Base-by-base conservation (phyloP, 108 stramenopile genomes). In the Bacterosira constricta region DNA sequence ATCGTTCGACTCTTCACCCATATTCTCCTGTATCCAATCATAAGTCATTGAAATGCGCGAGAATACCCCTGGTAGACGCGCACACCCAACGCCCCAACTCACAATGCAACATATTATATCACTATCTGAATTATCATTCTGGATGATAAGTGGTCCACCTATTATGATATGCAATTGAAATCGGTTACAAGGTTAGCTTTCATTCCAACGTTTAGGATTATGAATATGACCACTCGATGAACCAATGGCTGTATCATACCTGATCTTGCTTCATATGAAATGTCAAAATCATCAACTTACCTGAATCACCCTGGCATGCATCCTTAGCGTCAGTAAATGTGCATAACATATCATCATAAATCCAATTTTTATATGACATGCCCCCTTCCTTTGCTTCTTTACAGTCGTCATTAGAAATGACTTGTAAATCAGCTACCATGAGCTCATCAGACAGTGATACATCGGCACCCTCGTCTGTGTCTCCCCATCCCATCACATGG, bases 21-120 rank as follows among this genome's bases (percentile, higher is more conserved):
- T 17, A 20, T n/a, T 38, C 20, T 56, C 13, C 34, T 18, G 0
- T 38, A 56, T 56, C 55, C 55, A 56, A 56, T 36, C 55, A 35
- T 56, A 56, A 10, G n/a, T 56, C 27, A 5, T 56, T 3, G 55
- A 56, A 20, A 56, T 32, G n/a, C 55, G 55, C 17, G 55, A 56
- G 55, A 56, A 56, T 3, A 56, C 55, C 12, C 55, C 55, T 20
- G 55, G 55, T 18, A 56, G n/a, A 18, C 20, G 37, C 20, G 35
- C 63, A 30, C 68, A 74, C 17, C 58, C 76, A 20, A 72, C 20
- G 1, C 76, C 76, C 63, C 70, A 77, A 11, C 62, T 64, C 13
- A 77, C 76, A 23, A 77, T 32, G 29, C 76, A 70, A 39, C 71
- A 70, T 17, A 54, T 36, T 29, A 70, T 17, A 58, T 73, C 71